phyloP scores from a whole-genome alignment of 306 rosid genomes.

The Sindora glabra region DNA sequence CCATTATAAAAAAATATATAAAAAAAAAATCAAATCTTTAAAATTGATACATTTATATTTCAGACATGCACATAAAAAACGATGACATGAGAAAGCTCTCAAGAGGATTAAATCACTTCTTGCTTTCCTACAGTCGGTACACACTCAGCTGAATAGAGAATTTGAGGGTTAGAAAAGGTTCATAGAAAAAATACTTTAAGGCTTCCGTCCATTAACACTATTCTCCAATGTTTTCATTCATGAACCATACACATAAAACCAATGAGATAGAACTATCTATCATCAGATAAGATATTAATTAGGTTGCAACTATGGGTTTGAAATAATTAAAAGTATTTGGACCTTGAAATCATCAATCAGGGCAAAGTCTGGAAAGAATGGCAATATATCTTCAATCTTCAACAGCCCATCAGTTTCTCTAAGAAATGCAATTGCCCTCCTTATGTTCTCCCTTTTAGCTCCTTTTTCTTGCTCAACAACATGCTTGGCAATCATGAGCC shows the following conservation, averaged over 20 bases:
- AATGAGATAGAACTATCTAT: too few species aligned
- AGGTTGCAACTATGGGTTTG: too few species aligned
- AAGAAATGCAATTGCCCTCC: slow-evolving; percentile 97
- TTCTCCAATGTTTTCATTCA: too few species aligned
- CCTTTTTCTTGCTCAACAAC: slow-evolving; percentile 94
- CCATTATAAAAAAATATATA: too few species aligned
- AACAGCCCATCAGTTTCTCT: slow-evolving; percentile 96
- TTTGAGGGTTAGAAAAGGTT: background rate
- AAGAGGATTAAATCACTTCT: background rate
- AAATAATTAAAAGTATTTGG: slow-evolving; percentile 7
- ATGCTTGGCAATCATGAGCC: slow-evolving; percentile 98
- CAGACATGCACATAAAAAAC: too few species aligned
- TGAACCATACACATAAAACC: too few species aligned
- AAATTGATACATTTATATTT: too few species aligned
- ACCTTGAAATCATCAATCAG: slow-evolving; percentile 98
- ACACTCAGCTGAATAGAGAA: background rate
- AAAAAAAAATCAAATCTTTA: too few species aligned
- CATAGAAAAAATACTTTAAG: background rate
- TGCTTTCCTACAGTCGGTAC: background rate
- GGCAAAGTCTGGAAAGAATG: slow-evolving; percentile 96
- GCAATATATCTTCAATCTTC: slow-evolving; percentile 92
- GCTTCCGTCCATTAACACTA: too few species aligned
- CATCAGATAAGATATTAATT: slow-evolving; percentile 4
- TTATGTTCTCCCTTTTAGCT: slow-evolving; percentile 91
- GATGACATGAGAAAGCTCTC: background rate